Base-by-base conservation (phyloP, 2,329 filamentous ascomycete species). In the Penicillium crustosum region DNA sequence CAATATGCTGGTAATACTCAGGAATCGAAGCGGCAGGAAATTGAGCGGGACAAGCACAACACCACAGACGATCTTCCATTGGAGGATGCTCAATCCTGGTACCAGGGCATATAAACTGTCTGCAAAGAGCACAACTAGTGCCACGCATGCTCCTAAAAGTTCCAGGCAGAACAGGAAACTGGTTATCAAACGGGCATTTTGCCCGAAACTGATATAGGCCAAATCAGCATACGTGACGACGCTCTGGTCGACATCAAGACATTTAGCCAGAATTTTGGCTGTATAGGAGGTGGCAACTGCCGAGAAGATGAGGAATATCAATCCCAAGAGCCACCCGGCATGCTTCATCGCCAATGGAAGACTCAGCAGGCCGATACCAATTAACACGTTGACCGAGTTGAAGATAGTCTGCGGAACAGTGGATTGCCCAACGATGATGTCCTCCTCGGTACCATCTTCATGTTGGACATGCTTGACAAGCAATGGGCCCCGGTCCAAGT, bases 161-260 rank as follows among this genome's bases (percentile, higher is more conserved):
- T 97, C 93, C 43, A 97, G 73, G 12, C 88, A 92, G 77, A 97
- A 97, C 17, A 97, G 81, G 0, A 95, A 79, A 61, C 91, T 95
- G 8, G 91, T 93, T 31, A 89, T 83, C 35, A 96, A 80, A 36
- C 93, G 88, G 36, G 92, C 93, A 57, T 85, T 87, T 17, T 87
- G 84, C 9, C 93, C 93, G 73, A 95, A 97, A 21, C 91, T 93
- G 65, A 96, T 88, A 69, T 89, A 97, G 2, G 93, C 94, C 48
- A 97, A 80, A 71, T 97, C 93, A 35, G 93, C 94, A 74, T 97
- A 97, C 2, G 93, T 97, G 68, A 97, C 92, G 62, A 97, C 85
- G 50, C 86, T 90, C 59, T 83, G 84, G 75, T 97, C 91, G 23
- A 91, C 84, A 65, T 96, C 89, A 79, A 97, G 88, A 73, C 93